phyloP scores from a whole-genome alignment of 2,329 filamentous ascomycete species.

The Elsinoe perseae region DNA sequence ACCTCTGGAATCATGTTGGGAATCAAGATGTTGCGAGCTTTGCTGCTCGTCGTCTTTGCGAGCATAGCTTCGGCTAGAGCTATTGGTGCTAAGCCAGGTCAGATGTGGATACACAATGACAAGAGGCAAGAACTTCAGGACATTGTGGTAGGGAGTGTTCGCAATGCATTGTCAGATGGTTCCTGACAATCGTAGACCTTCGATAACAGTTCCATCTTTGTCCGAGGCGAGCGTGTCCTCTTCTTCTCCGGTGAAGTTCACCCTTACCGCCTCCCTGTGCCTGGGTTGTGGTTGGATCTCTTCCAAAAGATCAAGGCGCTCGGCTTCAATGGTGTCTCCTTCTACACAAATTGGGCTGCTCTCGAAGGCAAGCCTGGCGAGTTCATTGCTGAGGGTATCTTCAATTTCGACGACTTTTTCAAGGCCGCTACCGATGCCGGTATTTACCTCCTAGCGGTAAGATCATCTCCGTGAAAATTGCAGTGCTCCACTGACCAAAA shows the following conservation, averaged over 20 bases:
- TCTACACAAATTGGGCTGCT: conserved; percentile 73
- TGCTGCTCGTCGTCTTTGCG: conserved; percentile 5
- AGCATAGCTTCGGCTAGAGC: conserved; percentile 10
- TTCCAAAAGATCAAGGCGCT: conserved; percentile 77
- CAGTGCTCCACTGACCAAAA: background rate
- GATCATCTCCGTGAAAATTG: background rate
- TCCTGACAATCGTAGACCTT: conserved; percentile 2
- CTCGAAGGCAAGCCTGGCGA: conserved; percentile 64
- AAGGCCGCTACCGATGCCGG: conserved; percentile 64
- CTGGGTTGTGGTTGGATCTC: conserved; percentile 59
- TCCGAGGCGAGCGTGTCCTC: conserved; percentile 61
- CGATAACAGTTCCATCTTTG: conserved; percentile 48
- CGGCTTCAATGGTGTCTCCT: conserved; percentile 71
- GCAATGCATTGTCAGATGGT: too few species aligned
- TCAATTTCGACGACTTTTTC: conserved; percentile 67
- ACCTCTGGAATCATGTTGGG: conserved; percentile 7
- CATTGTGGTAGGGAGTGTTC: conserved; percentile 4
- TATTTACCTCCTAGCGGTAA: conserved; percentile 62
- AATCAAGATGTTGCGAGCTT: background rate
- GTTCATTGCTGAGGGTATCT: conserved; percentile 63
- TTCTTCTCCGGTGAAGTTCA: conserved; percentile 70
- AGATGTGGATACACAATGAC: conserved; percentile 10
- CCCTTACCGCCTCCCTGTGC: conserved; percentile 57
- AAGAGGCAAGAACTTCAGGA: conserved; percentile 12
- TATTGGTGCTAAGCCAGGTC: conserved; percentile 10